Base-by-base conservation (phyloP, 179 eudicot genomes). In the Amaranthus tricolor region DNA sequence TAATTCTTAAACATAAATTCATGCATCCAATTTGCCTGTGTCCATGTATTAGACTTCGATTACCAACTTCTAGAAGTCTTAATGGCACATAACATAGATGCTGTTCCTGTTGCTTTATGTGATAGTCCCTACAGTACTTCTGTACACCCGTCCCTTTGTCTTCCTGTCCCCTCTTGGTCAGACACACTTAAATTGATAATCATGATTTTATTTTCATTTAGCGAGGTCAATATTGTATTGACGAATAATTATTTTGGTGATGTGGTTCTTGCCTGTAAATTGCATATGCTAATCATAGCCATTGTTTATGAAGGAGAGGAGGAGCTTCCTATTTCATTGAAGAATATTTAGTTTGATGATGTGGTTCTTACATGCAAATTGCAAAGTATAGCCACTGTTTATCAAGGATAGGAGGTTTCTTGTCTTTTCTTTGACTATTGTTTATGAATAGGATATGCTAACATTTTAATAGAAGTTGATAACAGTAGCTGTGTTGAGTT, bases 221-320 rank as follows among this genome's bases (percentile, higher is more conserved):
- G 80, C 21, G 50, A 74, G 65, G 48, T 63, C 58, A 51, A 56
- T 52, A 21, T 68, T 31, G 15, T 19, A 45, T 45, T 10, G 49
- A 21, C 43, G 63, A 17, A 51, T 44, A 43, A 53, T 49, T 40
- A 70, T 24, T 71, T 6, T 49, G 19, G 40, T 48, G 64, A 49
- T 40, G 64, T 58, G 6, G 50, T 47, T 60, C 20, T 61, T 74
- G 48, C 56, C 64, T n/a, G 60, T 55, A 50, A 13, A 52, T 54
- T 60, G 8, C 53, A 65, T 7, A 31, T 31, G 40, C 40, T 31
- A 31, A 31, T 31, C 40, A 31, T 31, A 8, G 44, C 56, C 54
- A 43, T 53, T 70, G 71, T 10, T 63, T 19, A 2, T 14, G 54
- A 45, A 15, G 44, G n/a, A 56, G 21, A 68, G 72, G 43, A 74